Evolutionary conservation across 2,329 filamentous ascomycete genomes (phyloP), one percentile per base, ranked within the genome.

Genomic region (Knufia fluminis): DNA sequence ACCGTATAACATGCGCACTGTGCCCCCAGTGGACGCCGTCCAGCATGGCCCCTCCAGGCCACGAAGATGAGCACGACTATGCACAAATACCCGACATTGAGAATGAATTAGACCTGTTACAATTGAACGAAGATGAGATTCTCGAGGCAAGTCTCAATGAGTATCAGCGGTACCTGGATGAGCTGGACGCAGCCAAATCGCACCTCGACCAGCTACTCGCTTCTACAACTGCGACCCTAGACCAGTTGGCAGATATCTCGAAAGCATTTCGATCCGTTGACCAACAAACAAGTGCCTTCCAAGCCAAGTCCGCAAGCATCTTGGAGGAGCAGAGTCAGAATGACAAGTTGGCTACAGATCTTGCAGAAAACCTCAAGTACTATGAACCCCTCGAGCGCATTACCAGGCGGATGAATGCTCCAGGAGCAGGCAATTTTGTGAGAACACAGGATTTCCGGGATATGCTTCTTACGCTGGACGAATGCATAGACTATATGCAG

Each of bases 311-410:
- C 67, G 88, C 96, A 63, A 85, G 87, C 50, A 75, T 98, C 2
- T 71, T 97, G 24, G 74, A 78, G 1, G 90, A 95, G 60, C 89
- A 97, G 68, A 80, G 77, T 59, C 80, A 86, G 20, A 75, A 96
- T 35, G 82, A 86, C 54, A 78, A 76, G 56, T 76, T 98, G 36
- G 88, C 89, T 2, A 80, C 94, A 57, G 83, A 89, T 51, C 84
- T 98, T 50, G 84, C 86, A 22, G 85, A 86, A 20, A 94, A 96
- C 59, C 72, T 96, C n/a, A 83, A 90, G 62, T 96, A 94, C 67
- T 98, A 98, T 66, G 80, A 85, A 17, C 96, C 95, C 62, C 76
- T 98, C 4, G 92, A 98, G 56, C 89, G 84, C 41, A 89, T 91
- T 52, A 95, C 89, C 0, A 79, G 90, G 49, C 79, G 89, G 12